Evolutionary conservation across 306 rosid species (phyloP), one percentile per base, ranked within the genome.

Genomic region (Vicia sativa): DNA sequence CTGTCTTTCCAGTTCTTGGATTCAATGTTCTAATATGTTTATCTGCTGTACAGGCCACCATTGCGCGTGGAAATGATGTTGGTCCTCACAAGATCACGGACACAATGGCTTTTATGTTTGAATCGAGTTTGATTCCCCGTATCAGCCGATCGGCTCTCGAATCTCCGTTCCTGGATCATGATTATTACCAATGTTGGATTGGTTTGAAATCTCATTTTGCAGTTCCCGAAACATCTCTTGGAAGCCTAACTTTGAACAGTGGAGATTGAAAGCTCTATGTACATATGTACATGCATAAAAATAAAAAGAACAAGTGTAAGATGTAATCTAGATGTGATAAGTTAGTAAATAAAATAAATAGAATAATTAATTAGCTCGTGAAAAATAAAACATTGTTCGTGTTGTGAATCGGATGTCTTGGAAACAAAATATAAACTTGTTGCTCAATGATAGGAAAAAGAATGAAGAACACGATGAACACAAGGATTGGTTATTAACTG

Each of bases 61-160:
- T 90, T 78, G 84, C 85, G 2, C 73, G 79, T 1, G 96, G 96
- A 34, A 77, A 75, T 16, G 85, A 88, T 49, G 87, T 75, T 60
- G 91, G 90, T 54, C 97, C 96, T 5, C n/a, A 45, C 13, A 86
- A 75, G 74, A 90, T 90, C 65, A 77, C 62, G 1, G 81, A 82
- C 63, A 86, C 98, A 15, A 83, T 90, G 97, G 98, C 96, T 2
- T 93, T 90, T 49, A 93, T 93, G 98, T 92, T 92, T 10, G 98
- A 92, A 52, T 92, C 98, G 7, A 63, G 93, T 77, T 76, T 92
- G 57, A 90, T 90, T 53, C 96, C 98, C 4, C 87, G 93, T 4
- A 65, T 90, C 9, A 86, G 84, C 77, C 48, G 62, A 37, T 90
- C 90, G 90, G 96, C 97, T 19, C 79, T 90, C 0, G 86, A 90